Percentiles rank a stretch among this genome's conserved stretches.
Evolutionary conservation across 2,329 filamentous ascomycete species (phyloP).

Genomic region (Lecanicillium sp.): DNA sequence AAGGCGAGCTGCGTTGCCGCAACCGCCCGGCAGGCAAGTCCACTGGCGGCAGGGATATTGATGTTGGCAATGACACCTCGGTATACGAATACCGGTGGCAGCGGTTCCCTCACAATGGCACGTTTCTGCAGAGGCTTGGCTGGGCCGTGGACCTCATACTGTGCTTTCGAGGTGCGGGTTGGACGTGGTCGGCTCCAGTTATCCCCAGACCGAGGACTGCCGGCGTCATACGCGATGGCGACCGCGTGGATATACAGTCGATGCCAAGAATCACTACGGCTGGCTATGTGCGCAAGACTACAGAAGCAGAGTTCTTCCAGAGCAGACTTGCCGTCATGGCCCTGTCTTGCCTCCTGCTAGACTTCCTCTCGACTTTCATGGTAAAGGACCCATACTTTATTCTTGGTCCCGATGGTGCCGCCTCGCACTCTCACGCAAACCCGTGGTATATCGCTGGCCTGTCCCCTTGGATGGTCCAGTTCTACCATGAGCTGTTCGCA

Average conservation of each 20-base stretch:
- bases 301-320: conserved; percentile 36
- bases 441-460: conserved; percentile 34
- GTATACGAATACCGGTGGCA: conserved; percentile 52
- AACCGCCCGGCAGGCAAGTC: too few relatives aligned
- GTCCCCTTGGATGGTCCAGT: conserved; percentile 36
- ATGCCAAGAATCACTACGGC: conserved; percentile 33
- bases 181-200: conserved; percentile 47
- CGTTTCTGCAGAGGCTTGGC: conserved; percentile 40
- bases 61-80: conserved; percentile 12
- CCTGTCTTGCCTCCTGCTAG: conserved; percentile 58
- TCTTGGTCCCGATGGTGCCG: conserved; percentile 33
- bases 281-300: conserved; percentile 38
- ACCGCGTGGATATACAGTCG: conserved; percentile 30
- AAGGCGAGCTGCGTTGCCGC: too few relatives aligned
- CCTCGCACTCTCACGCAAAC: conserved; percentile 15
- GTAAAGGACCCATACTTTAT: conserved; percentile 75
- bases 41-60: too few relatives aligned
- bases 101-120: conserved; percentile 42
- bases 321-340: conserved; percentile 38
- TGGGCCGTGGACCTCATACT: conserved; percentile 50
- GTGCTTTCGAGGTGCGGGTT: conserved; percentile 49
- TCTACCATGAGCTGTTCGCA: conserved; percentile 50
- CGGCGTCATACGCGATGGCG: conserved; percentile 20
- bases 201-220: conserved; percentile 40
- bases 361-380: conserved; percentile 60